phyloP scores from a whole-genome alignment of 257 asterid species.

The Handroanthus guayacan region DNA sequence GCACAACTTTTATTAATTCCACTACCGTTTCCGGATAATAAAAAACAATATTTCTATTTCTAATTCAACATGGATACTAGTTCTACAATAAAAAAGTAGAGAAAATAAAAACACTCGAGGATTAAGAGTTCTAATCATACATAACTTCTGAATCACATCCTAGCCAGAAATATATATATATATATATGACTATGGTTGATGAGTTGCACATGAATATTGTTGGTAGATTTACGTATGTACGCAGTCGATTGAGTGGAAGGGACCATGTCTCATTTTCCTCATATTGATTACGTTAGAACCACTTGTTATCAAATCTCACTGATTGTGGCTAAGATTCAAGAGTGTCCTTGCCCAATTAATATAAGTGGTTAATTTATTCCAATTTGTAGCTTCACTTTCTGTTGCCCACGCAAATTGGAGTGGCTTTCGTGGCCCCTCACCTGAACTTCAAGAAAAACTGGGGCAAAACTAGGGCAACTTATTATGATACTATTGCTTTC shows the following conservation, averaged over 20 bases:
- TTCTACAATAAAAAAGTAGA: no score
- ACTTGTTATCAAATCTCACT: slow-evolving; percentile 26
- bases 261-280: slow-evolving; percentile 41
- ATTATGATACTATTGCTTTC: background rate
- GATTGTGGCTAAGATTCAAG: slow-evolving; percentile 1
- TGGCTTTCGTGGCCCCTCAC: slow-evolving; percentile 15
- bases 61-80: no score
- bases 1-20: no score
- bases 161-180: no score
- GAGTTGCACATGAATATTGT: background rate
- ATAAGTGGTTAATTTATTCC: slow-evolving; percentile 9
- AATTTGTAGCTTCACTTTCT: background rate
- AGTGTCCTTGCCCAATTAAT: background rate
- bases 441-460: background rate
- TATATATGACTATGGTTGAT: no score
- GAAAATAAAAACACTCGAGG: no score
- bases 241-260: slow-evolving; percentile 30
- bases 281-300: slow-evolving; percentile 22
- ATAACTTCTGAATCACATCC: no score
- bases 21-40: no score
- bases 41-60: no score
- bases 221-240: no score
- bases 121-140: no score
- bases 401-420: slow-evolving; percentile 1
- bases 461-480: background rate